phyloP scores from a whole-genome alignment of 2,329 filamentous ascomycete genomes.

The Bipolaris bicolor region DNA sequence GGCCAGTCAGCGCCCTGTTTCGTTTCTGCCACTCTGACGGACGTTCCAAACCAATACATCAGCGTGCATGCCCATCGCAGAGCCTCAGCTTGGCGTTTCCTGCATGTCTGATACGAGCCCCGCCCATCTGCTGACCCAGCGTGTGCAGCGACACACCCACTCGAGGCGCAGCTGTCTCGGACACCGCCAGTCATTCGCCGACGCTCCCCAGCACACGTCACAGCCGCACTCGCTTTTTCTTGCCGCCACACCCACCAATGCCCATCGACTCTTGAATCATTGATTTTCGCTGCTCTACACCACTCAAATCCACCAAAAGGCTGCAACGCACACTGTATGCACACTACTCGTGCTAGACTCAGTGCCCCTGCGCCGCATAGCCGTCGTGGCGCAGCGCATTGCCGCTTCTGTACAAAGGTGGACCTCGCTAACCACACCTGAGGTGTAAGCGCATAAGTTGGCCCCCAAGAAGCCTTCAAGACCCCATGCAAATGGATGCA shows the following conservation, averaged over 20 bases:
- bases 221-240: conserved; percentile 7
- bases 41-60: conserved; percentile 7
- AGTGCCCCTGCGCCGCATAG: conserved; percentile 25
- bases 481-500: conserved; percentile 16
- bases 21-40: conserved; percentile 3
- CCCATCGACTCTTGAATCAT: not conserved
- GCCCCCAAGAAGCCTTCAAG: conserved; percentile 13
- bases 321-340: conserved; percentile 1
- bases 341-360: conserved; percentile 6
- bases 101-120: conserved; percentile 23
- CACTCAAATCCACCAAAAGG: not conserved
- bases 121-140: conserved; percentile 21
- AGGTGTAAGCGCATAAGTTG: conserved; percentile 19
- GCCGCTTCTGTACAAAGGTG: conserved; percentile 11
- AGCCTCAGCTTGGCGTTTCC: conserved; percentile 23
- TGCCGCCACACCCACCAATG: conserved; percentile 1
- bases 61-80: conserved; percentile 14
- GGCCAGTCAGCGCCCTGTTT: conserved; percentile 7
- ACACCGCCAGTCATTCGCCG: conserved; percentile 6
- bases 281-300: not conserved
- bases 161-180: conserved; percentile 18
- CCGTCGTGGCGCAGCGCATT: conserved; percentile 26
- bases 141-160: not conserved
- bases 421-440: conserved; percentile 12
- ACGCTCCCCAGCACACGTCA: not conserved